phyloP scores from a whole-genome alignment of 1,284 basidiomycete genomes.

The Cerioporus squamosus region DNA sequence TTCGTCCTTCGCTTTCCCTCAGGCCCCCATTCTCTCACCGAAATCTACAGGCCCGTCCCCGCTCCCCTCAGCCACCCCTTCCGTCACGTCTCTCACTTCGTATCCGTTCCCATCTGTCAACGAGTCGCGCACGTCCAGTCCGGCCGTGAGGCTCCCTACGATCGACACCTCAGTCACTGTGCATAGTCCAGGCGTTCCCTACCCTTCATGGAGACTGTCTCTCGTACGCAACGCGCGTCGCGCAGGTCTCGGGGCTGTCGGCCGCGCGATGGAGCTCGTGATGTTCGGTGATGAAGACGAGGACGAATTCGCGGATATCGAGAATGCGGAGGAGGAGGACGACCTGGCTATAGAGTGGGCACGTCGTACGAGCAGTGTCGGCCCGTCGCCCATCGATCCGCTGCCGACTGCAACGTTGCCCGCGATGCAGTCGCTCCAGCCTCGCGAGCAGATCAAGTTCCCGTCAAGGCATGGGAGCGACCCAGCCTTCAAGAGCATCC shows the following conservation, averaged over 20 bases:
- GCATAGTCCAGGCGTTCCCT: conserved; percentile 43
- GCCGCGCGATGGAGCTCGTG: conserved; percentile 53
- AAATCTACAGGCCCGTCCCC: neutral
- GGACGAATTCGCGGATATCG: conserved; percentile 8
- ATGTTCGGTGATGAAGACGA: conserved; percentile 40
- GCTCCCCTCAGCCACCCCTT: neutral
- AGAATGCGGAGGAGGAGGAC: conserved; percentile 4
- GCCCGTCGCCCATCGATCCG: conserved; percentile 6
- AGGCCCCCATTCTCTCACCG: neutral
- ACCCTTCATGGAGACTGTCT: conserved; percentile 65
- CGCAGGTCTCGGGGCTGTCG: conserved; percentile 58
- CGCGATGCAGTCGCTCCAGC: too few relatives aligned
- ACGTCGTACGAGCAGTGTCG: conserved; percentile 14
- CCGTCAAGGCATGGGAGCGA: conserved; percentile 19
- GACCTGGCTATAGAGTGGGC: conserved; percentile 20
- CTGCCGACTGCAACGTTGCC: neutral
- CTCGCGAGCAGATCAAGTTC: neutral
- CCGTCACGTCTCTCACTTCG: neutral
- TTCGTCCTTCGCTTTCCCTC: conserved; percentile 10
- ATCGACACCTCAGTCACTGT: neutral
- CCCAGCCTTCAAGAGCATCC: neutral
- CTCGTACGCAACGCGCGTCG: conserved; percentile 52
- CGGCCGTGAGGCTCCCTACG: neutral
- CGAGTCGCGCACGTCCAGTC: neutral
- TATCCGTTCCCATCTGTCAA: neutral